phyloP scores from a whole-genome alignment of 2,329 filamentous ascomycete genomes.

The Periconia sp. region DNA sequence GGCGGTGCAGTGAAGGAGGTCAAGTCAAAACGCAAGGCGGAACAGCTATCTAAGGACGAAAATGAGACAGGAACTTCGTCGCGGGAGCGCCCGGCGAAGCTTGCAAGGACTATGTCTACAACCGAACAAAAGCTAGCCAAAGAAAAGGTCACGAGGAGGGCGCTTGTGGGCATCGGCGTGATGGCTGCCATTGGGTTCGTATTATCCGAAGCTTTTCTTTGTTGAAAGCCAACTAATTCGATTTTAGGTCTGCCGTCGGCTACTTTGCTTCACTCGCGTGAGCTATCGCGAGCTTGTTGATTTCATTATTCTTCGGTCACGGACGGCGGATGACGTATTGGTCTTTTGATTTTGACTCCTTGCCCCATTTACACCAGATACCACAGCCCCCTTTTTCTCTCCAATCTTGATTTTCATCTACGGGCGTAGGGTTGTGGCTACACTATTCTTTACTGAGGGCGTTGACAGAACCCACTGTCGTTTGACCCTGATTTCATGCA shows the following conservation, averaged over 20 bases:
- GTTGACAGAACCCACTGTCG: too few species aligned
- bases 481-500: too few species aligned
- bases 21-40: constrained; percentile 47
- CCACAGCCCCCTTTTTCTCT: constrained; percentile 17
- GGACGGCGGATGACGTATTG: too few species aligned
- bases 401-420: constrained; percentile 13
- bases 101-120: constrained; percentile 62
- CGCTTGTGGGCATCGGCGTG: constrained; percentile 83
- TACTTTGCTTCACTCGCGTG: constrained; percentile 25
- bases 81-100: constrained; percentile 68
- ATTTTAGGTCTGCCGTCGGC: constrained; percentile 33
- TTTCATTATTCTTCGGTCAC: too few species aligned
- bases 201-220: neutral
- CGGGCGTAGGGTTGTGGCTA: constrained; percentile 11
- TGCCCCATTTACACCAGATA: too few species aligned
- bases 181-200: constrained; percentile 91
- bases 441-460: too few species aligned
- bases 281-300: too few species aligned
- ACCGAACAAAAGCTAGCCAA: constrained; percentile 81
- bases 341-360: too few species aligned
- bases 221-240: constrained; percentile 18
- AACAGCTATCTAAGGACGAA: constrained; percentile 66
- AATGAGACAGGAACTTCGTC: constrained; percentile 50
- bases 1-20: constrained; percentile 27
- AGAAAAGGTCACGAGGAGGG: constrained; percentile 84